Evolutionary conservation across 106 monocot genomes (phyloP), one percentile per base, ranked within the genome.

Genomic region (Posidonia australis): DNA sequence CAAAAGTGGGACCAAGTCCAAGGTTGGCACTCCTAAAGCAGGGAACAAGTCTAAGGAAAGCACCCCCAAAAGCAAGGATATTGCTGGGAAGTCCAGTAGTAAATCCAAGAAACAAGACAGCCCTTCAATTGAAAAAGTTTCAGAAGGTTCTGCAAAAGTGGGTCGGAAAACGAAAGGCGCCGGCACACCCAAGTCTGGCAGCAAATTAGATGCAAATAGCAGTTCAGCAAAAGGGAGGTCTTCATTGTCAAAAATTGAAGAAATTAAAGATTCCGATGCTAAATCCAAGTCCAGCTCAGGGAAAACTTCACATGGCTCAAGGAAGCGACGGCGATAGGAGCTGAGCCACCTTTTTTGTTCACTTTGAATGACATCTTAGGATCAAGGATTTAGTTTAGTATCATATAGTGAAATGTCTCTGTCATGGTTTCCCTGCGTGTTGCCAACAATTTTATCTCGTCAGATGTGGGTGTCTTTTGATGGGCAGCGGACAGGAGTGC

Each of bases 201-300:
- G 13, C 36, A 47, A 64, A 64, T 24, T 24, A 0, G 44, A 11
- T 64, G 46, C 44, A 64, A 64, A 64, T 64, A 44, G 46, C 46
- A 23, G 22, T 64, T 13, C 26, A 2, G 64, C 13, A 24, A 64
- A 64, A 26, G 20, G 10, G 21, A 63, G 17, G 17, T 18, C 6
- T 31, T 19, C n/a, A 6, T 63, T 13, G 14, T 47, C 44, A 16
- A 47, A 64, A 48, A 13, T 5, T 27, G 64, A 64, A 24, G 64
- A 46, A 20, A 14, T 3, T 27, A 17, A 64, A 25, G 44, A 23
- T 62, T 62, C 43, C 9, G 20, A 10, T 20, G 62, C 42, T 16
- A 44, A 62, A 62, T 2, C 43, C 6, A 62, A 42, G 43, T 44
- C 62, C 20, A 62, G 20, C n/a, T 20, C 17, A 41, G 44, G 19